A percentile compares a stretch with the other conserved stretches of the same genome.
phyloP scores from a whole-genome alignment of 495 filamentous ascomycete species.

The Aspergillus saccharolyticus region DNA sequence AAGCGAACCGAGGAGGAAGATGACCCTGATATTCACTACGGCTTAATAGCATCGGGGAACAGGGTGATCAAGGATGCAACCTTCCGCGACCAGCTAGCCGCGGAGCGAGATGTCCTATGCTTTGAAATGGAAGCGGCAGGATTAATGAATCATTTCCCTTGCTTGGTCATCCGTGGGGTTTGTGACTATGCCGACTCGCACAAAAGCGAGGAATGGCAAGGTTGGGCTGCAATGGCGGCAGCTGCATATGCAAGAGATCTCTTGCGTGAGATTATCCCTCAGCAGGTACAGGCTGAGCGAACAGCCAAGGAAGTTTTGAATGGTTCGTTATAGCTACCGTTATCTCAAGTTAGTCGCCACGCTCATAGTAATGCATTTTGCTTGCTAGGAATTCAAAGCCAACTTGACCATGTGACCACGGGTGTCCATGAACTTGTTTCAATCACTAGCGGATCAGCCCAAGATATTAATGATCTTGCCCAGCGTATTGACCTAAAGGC shows the following conservation, averaged over 20 bases:
- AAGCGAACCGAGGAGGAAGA: background rate
- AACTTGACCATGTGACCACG: too few species aligned
- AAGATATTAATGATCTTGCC: too few species aligned
- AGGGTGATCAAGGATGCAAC: background rate
- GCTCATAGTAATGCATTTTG: too few species aligned
- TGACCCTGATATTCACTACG: background rate
- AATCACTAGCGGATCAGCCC: too few species aligned
- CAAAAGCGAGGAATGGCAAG: background rate
- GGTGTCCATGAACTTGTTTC: too few species aligned
- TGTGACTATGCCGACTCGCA: background rate
- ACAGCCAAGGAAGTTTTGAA: too few species aligned
- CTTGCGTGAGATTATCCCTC: too few species aligned
- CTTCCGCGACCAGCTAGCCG: background rate
- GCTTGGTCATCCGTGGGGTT: background rate
- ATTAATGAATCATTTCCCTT: background rate
- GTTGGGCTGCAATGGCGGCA: background rate
- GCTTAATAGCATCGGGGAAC: background rate
- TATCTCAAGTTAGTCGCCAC: too few species aligned
- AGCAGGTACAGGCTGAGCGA: too few species aligned
- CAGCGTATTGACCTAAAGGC: too few species aligned
- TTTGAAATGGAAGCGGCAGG: background rate
- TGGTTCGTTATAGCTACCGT: too few species aligned
- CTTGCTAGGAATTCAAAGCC: too few species aligned
- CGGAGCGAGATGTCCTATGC: background rate
- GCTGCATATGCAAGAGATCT: background rate